Evolutionary conservation across 1,139 yeast genomes (phyloP).

Genomic region (Geotrichum aggregatum): DNA sequence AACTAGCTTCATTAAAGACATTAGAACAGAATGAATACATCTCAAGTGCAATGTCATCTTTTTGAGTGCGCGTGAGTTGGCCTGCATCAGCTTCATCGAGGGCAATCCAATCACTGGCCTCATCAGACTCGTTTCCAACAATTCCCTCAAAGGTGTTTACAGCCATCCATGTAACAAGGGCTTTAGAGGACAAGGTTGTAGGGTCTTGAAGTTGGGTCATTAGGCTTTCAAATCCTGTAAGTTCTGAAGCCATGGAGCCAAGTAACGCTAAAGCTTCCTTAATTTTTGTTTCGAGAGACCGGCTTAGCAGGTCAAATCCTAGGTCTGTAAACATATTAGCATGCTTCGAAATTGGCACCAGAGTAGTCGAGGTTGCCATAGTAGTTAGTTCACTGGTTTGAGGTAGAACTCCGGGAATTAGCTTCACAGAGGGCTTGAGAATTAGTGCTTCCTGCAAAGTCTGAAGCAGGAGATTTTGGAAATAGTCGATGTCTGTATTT

Average conservation of each 20-base stretch:
- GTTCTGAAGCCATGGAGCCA: background rate
- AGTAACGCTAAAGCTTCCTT: background rate
- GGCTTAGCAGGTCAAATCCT: conserved; percentile 11
- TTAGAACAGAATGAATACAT: conserved; percentile 15
- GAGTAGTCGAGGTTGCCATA: conserved; percentile 6
- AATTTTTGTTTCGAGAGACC: conserved; percentile 7
- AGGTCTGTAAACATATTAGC: conserved; percentile 2
- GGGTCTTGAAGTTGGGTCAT: conserved; percentile 11
- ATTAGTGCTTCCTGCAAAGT: conserved; percentile 5
- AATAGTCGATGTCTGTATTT: conserved; percentile 9
- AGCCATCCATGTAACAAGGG: conserved; percentile 30
- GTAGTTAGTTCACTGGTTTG: conserved; percentile 9
- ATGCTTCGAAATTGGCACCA: background rate
- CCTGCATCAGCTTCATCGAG: conserved; percentile 9
- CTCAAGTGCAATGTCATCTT: conserved; percentile 16
- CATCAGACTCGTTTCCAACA: conserved; percentile 9
- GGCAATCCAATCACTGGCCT: conserved; percentile 17
- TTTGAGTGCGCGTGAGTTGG: background rate
- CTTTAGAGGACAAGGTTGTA: conserved; percentile 2
- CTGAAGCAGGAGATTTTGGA: conserved; percentile 4
- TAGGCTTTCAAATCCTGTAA: conserved; percentile 9
- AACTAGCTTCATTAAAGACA: conserved; percentile 2
- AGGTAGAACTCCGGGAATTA: conserved; percentile 11
- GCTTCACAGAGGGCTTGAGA: conserved; percentile 2
- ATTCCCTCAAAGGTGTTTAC: conserved; percentile 29